Evolutionary conservation across 257 asterid species (phyloP).

Genomic region (Solanum ossicruentum): DNA sequence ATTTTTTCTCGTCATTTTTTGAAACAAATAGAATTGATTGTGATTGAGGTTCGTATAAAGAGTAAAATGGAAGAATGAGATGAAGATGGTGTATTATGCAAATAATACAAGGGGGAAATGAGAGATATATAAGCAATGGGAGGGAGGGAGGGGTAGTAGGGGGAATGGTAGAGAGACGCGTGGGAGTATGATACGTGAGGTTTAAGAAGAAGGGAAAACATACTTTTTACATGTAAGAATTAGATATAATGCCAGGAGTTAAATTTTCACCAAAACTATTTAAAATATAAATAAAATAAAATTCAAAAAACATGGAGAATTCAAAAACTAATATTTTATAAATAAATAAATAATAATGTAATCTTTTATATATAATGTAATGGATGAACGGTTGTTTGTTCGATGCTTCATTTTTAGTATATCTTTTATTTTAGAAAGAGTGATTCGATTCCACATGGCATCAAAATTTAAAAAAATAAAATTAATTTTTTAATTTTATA

Average conservation of each 20-base stretch:
- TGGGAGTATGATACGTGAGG: constrained; percentile 37
- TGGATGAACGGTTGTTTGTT: too few relatives aligned
- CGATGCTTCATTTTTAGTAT: too few relatives aligned
- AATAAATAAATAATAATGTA: not conserved
- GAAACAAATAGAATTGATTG: too few relatives aligned
- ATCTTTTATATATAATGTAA: not conserved
- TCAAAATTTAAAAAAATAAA: too few relatives aligned
- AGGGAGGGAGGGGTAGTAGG: not conserved
- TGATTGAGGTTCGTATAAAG: not conserved
- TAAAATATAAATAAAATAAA: too few relatives aligned
- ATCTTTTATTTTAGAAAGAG: too few relatives aligned
- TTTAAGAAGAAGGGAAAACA: constrained; percentile 7
- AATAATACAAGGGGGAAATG: not conserved
- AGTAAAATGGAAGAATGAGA: not conserved
- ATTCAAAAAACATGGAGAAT: too few relatives aligned
- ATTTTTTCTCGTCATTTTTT: constrained; percentile 16
- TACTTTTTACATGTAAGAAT: not conserved
- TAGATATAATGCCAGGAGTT: too few relatives aligned
- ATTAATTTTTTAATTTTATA: too few relatives aligned
- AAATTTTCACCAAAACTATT: too few relatives aligned
- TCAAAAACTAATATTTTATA: too few relatives aligned
- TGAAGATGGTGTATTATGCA: not conserved
- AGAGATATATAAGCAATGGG: constrained; percentile 4
- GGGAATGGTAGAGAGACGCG: constrained; percentile 30
- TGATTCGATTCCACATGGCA: fast-evolving